A percentile compares a stretch with the other conserved stretches of the same genome.
Conservation (phyloP, 352 stramenopile genomes). For the Phytophthora fragariaefolia region DNA sequence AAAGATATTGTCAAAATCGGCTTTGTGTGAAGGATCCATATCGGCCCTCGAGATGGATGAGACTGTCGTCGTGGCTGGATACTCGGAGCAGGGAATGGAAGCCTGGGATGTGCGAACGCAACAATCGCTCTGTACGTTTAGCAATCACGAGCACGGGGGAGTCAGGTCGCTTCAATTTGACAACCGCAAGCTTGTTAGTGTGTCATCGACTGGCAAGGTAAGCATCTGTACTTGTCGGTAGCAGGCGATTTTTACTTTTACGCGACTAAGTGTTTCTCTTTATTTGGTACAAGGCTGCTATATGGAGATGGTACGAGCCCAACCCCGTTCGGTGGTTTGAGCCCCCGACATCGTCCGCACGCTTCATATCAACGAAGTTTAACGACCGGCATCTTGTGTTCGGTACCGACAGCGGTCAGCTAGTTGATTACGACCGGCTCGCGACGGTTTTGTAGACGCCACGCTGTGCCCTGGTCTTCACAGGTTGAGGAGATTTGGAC, state of each 20-base stretch:
- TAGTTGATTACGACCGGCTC: conserved; percentile 84
- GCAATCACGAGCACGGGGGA: conserved; percentile 69
- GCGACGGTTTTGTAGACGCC: conserved; percentile 54
- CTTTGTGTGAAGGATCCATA: conserved; percentile 76
- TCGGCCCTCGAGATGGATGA: conserved; percentile 90
- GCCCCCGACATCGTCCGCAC: conserved; percentile 50
- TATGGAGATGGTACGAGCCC: conserved; percentile 87
- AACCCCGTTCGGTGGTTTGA: conserved; percentile 83
- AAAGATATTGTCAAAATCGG: conserved; percentile 87
- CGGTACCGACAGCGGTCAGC: conserved; percentile 73
- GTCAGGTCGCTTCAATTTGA: conserved; percentile 85
- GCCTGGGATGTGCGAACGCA: conserved; percentile 90
- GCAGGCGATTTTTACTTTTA: not conserved
- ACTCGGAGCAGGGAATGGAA: conserved; percentile 85
- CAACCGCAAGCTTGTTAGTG: conserved; percentile 86
- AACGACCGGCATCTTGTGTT: conserved; percentile 80
- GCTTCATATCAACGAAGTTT: conserved; percentile 76
- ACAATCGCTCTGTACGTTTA: conserved; percentile 87
- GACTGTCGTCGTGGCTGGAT: conserved; percentile 86
- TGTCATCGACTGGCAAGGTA: conserved; percentile 80
- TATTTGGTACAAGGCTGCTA: conserved; percentile 54
- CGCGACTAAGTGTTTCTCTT: conserved; percentile 10
- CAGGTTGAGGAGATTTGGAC: conserved; percentile 30
- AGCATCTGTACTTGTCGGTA: not conserved
- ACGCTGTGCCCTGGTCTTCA: conserved; percentile 17